A percentile compares a stretch with the other conserved stretches of the same genome.
Evolutionary conservation across 78 protist genomes (phyloP).

Genomic region (Dictyostelium discoideum): dicty_2.7 NC_007088.5:587001-587500

Average conservation of each 20-base stretch:
- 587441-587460: no score
- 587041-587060: neutral
- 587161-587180: neutral
- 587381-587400: no score
- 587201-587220: neutral
- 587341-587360: neutral
- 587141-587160: neutral
- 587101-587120: no score
- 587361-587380: neutral
- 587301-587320: neutral
- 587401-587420: no score
- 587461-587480: no score
- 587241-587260: no score
- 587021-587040: no score
- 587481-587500: no score
- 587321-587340: neutral
- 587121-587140: neutral
- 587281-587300: neutral
- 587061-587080: neutral
- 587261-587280: no score
- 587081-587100: neutral
- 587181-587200: neutral
- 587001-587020: no score
- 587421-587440: no score
- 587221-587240: no score